Evolutionary conservation across 164 flowering plant species (phyloP).

Genomic region (Liquidambar formosana): DNA sequence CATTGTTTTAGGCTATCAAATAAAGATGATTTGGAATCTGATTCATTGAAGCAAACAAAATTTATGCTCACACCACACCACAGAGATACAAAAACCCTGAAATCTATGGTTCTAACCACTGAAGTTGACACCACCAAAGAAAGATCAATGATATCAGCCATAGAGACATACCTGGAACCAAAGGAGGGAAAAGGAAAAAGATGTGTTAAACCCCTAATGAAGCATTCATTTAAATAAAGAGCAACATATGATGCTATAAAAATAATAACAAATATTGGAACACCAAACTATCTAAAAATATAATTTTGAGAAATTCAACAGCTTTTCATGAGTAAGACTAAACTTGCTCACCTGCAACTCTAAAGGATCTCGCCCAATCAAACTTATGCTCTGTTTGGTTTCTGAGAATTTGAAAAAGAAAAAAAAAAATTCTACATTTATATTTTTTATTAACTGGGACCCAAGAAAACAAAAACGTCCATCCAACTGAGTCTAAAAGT

Average conservation of each 20-base stretch:
- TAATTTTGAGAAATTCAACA: not conserved
- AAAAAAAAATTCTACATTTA: no score
- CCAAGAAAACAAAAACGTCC: no score
- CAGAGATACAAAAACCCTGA: slow-evolving; percentile 58
- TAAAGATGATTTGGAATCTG: slow-evolving; percentile 23
- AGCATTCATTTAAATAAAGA: not conserved
- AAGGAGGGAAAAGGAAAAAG: not conserved
- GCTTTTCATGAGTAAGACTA: no score
- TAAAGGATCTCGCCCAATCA: no score
- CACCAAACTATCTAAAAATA: not conserved
- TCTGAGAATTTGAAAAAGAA: no score
- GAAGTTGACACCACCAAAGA: slow-evolving; percentile 55
- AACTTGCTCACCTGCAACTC: no score
- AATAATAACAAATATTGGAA: not conserved
- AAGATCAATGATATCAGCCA: slow-evolving; percentile 75
- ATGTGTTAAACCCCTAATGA: not conserved
- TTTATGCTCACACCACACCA: slow-evolving; percentile 59
- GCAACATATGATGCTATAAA: not conserved
- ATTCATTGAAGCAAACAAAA: slow-evolving; percentile 38
- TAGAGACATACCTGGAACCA: slow-evolving; percentile 81
- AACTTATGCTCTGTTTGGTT: no score
- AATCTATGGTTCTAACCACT: slow-evolving; percentile 56
- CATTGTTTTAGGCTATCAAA: slow-evolving; percentile 57
- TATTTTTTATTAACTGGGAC: no score
- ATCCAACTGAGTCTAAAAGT: no score